These are phyloP conservation scores for Pythium sukuiense DNA, from an alignment of 352 stramenopile species.

Conservation along the genomic window DNA sequence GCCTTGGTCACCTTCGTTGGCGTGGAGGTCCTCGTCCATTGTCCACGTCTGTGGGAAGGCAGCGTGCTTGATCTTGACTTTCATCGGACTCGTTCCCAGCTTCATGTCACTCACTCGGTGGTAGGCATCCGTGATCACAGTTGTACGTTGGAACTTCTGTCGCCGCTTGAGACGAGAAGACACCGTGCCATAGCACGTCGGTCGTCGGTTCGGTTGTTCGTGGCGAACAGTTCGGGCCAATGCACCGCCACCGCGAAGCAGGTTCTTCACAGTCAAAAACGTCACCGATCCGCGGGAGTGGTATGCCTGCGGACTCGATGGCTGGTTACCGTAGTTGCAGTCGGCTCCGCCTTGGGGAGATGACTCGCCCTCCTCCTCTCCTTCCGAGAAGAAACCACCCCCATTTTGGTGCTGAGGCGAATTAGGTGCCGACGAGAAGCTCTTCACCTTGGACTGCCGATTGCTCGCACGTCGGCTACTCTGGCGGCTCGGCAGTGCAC, in stretches of 20 bases:
- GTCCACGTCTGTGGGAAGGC: slow-evolving; percentile 42
- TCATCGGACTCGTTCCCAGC: slow-evolving; percentile 58
- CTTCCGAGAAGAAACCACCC: slow-evolving; percentile 3
- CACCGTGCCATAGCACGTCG: slow-evolving; percentile 54
- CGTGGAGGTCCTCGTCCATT: slow-evolving; percentile 4
- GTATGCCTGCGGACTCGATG: slow-evolving; percentile 10
- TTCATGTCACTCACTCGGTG: slow-evolving; percentile 75
- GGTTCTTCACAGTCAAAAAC: slow-evolving; percentile 59
- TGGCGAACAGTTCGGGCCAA: slow-evolving; percentile 42
- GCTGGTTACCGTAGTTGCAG: slow-evolving; percentile 10
- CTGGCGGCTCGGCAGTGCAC: slow-evolving; percentile 12
- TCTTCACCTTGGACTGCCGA: slow-evolving; percentile 5
- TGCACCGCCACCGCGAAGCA: slow-evolving; percentile 50
- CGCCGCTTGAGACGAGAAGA: slow-evolving; percentile 66
- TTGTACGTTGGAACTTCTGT: slow-evolving; percentile 61
- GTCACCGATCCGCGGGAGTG: slow-evolving; percentile 51
- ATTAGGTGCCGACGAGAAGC: slow-evolving; percentile 19
- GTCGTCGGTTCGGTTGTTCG: slow-evolving; percentile 32
- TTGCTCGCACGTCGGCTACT: slow-evolving; percentile 14
- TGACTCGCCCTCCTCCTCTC: background rate
- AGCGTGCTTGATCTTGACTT: slow-evolving; percentile 43
- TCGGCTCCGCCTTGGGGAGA: background rate
- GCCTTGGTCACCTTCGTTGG: slow-evolving; percentile 38
- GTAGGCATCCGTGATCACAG: slow-evolving; percentile 68
- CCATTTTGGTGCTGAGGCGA: background rate